These are phyloP conservation scores for Hanseniaspora singularis DNA, from an alignment of 805 yeast genomes.

Conservation along the genomic window DNA sequence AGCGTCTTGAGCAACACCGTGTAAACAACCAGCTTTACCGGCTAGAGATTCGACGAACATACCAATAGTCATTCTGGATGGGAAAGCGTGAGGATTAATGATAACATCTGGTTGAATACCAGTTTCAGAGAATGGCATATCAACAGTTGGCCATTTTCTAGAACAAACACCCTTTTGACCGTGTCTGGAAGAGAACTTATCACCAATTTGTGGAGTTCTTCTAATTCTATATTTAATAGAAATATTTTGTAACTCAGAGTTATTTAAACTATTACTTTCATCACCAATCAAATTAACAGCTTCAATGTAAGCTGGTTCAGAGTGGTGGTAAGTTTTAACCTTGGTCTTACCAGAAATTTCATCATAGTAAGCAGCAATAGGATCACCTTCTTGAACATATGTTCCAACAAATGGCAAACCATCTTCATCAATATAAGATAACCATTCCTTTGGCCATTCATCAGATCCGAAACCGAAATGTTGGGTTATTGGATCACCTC, in stretches of 20 bases:
- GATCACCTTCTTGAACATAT: constrained; percentile 87
- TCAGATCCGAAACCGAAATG: constrained; percentile 91
- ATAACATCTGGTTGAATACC: constrained; percentile 97
- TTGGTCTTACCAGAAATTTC: constrained; percentile 84
- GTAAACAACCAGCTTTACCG: constrained; percentile 98
- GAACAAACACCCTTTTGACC: constrained; percentile 99
- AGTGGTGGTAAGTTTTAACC: constrained; percentile 82
- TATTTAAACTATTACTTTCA: constrained; percentile 45
- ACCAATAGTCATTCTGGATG: constrained; percentile 99
- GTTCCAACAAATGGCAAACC: constrained; percentile 87
- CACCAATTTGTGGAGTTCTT: constrained; percentile 91
- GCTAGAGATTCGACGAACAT: constrained; percentile 97
- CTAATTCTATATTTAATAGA: constrained; percentile 84
- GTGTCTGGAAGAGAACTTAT: constrained; percentile 93
- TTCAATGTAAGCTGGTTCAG: constrained; percentile 89
- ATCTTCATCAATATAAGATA: constrained; percentile 74
- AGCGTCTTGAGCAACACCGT: constrained; percentile 93
- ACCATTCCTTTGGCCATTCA: constrained; percentile 86
- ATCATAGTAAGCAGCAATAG: constrained; percentile 84
- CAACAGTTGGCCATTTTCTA: constrained; percentile 92
- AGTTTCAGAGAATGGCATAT: constrained; percentile 91
- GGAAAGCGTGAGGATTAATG: constrained; percentile 98
- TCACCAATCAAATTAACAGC: constrained; percentile 89
- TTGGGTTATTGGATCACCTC: constrained; percentile 90
- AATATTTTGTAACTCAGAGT: constrained; percentile 60